Conservation (phyloP, 2,329 filamentous ascomycete genomes). For the Alternaria triticimaculans region DNA sequence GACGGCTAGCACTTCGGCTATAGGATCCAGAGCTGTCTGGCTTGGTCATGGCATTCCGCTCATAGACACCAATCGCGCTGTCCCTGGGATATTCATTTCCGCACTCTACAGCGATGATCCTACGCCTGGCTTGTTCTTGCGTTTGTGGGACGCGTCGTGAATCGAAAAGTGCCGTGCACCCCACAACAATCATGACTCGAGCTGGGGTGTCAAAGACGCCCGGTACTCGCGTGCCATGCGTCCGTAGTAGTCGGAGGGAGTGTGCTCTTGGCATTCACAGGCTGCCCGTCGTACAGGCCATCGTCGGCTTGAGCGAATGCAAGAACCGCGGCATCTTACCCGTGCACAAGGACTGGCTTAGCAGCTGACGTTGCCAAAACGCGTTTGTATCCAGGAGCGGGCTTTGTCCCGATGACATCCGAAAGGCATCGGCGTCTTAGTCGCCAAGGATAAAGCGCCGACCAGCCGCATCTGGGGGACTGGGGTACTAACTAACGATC, state of each 20-base stretch:
- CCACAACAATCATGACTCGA: conserved; percentile 23
- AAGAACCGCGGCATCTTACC: conserved; percentile 29
- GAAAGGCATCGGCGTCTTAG: conserved; percentile 38
- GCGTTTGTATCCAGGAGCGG: conserved; percentile 23
- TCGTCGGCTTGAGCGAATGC: conserved; percentile 12
- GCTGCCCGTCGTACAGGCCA: conserved; percentile 7
- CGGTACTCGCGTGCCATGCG: background rate
- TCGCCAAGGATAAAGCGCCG: conserved; percentile 39
- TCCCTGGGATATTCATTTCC: conserved; percentile 37
- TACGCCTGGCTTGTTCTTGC: conserved; percentile 16
- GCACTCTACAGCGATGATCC: conserved; percentile 22
- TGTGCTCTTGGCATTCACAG: conserved; percentile 6
- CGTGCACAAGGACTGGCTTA: conserved; percentile 13
- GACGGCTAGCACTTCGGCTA: conserved; percentile 30
- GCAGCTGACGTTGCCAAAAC: conserved; percentile 35
- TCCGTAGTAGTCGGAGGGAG: background rate
- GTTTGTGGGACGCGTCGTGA: conserved; percentile 8
- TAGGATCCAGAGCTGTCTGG: conserved; percentile 29
- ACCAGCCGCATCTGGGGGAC: conserved; percentile 46
- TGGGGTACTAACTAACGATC: conserved; percentile 46
- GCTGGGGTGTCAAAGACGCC: background rate
- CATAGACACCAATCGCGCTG: conserved; percentile 34
- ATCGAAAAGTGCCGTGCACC: conserved; percentile 13
- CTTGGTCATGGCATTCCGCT: conserved; percentile 19
- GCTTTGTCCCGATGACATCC: conserved; percentile 41